Evolutionary conservation across 2,329 filamentous ascomycete species (phyloP), one percentile per base, ranked within the genome.

Genomic region (Trichoderma simmonsii): DNA sequence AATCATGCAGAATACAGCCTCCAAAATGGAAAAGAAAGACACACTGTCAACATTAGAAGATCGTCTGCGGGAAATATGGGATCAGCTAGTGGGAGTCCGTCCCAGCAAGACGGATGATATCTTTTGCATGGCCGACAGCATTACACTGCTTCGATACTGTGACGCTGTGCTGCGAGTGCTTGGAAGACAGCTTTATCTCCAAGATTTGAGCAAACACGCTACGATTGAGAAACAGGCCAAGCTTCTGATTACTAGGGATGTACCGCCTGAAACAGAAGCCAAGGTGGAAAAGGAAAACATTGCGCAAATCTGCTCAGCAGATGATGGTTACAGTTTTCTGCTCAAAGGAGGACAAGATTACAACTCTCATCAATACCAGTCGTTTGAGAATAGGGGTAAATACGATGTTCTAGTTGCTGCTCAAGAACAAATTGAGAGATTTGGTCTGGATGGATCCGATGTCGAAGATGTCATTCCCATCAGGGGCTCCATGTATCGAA

Each of bases 111-210:
- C 75, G 1, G 78, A 81, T 4, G 77, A 71, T 14, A 66, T 82
- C 28, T 72, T 75, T 30, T 75, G 77, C 34, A 74, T 81, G 4
- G 78, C 80, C 0, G 81, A 83, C 70, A 83, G 81, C 73, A 82
- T 83, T 71, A 79, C 78, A 4, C 73, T 83, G 4, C 74, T 83
- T 1, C 80, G 81, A 18, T 83, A 81, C 54, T 83, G 81, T 54
- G 81, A 82, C 48, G 70, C 72, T 8, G 77, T 81, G 1, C 64
- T 78, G 3, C 75, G 77, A 3, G 36, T 43, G 0, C 77, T 75
- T 4, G 79, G 79, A 0, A 77, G 75, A 21, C 77, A 77, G 0
- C 70, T 83, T 1, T 82, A 82, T 36, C 71, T 82, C 4, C 80
- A 82, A n/a, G 81, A 82, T 64, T 73, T 83, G 28, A 51, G 74